phyloP scores from a whole-genome alignment of 345 rosid genomes.

The Rhodomyrtus tomentosa region DNA sequence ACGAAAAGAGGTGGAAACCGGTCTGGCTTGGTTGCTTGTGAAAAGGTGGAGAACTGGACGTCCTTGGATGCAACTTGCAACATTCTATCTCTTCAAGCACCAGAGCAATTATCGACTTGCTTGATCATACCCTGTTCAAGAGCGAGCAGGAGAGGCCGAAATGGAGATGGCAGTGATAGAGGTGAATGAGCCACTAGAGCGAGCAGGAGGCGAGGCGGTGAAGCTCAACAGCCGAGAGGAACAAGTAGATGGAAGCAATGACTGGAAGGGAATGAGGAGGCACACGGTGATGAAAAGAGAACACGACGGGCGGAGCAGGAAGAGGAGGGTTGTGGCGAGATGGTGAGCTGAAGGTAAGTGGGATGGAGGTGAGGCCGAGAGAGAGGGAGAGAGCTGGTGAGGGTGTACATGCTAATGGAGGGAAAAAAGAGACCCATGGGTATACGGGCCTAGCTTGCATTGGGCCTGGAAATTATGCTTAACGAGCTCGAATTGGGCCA shows the following conservation, averaged over 20 bases:
- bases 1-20: no score
- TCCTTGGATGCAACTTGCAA: no score
- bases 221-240: neutral
- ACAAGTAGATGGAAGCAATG: neutral
- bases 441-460: no score
- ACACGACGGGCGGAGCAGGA: neutral
- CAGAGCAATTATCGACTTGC: no score
- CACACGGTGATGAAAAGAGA: neutral
- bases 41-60: no score
- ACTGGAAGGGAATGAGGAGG: neutral
- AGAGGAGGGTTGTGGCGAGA: neutral
- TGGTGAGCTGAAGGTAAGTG: neutral
- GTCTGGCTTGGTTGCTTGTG: no score
- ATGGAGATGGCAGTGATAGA: neutral
- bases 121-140: no score
- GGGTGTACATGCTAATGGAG: neutral
- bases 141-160: fast-evolving
- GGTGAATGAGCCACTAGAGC: neutral
- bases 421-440: neutral
- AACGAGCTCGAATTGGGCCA: neutral
- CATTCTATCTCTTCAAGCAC: no score
- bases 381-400: no score
- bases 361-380: no score
- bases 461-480: neutral
- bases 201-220: neutral